Conservation (phyloP, 2,329 filamentous ascomycete genomes). For the Ophiosphaerella korrae region DNA sequence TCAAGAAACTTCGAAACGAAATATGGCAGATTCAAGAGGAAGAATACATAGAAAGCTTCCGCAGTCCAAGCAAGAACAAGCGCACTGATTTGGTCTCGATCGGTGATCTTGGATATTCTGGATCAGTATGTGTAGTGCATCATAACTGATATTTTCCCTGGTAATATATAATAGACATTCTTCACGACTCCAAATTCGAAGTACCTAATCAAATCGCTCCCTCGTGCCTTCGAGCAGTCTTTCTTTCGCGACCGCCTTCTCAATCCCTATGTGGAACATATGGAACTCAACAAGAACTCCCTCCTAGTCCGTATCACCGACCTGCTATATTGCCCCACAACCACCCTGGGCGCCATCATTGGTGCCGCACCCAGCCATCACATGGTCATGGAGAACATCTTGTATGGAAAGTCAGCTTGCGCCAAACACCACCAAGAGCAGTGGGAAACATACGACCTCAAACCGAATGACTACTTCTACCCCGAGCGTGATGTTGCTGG, state of each 20-base stretch:
- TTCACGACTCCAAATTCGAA: slow-evolving; percentile 69
- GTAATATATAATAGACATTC: slow-evolving; percentile 60
- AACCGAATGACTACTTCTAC: slow-evolving; percentile 76
- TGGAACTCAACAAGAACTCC: slow-evolving; percentile 63
- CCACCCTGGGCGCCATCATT: slow-evolving; percentile 64
- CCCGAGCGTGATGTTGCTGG: slow-evolving; percentile 73
- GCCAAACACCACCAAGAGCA: slow-evolving; percentile 49
- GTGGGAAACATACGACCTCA: slow-evolving; percentile 77
- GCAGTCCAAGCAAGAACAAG: slow-evolving; percentile 46
- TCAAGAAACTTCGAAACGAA: slow-evolving; percentile 57
- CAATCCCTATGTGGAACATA: slow-evolving; percentile 68
- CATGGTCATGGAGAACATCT: slow-evolving; percentile 78
- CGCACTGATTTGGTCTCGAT: slow-evolving; percentile 58
- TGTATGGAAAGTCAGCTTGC: slow-evolving; percentile 61
- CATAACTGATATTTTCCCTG: not conserved
- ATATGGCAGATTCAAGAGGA: slow-evolving; percentile 61
- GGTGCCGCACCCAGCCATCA: slow-evolving; percentile 70
- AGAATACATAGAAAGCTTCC: slow-evolving; percentile 61
- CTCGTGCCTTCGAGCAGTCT: slow-evolving; percentile 70
- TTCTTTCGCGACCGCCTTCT: slow-evolving; percentile 72
- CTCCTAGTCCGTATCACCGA: slow-evolving; percentile 74
- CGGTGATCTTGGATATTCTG: slow-evolving; percentile 74
- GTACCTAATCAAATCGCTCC: slow-evolving; percentile 74
- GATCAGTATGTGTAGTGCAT: slow-evolving; percentile 57
- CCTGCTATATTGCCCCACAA: slow-evolving; percentile 63